Base-by-base conservation (phyloP, 176 grass and related monocot genomes). In the Rhipidocladum racemiflorum region DNA sequence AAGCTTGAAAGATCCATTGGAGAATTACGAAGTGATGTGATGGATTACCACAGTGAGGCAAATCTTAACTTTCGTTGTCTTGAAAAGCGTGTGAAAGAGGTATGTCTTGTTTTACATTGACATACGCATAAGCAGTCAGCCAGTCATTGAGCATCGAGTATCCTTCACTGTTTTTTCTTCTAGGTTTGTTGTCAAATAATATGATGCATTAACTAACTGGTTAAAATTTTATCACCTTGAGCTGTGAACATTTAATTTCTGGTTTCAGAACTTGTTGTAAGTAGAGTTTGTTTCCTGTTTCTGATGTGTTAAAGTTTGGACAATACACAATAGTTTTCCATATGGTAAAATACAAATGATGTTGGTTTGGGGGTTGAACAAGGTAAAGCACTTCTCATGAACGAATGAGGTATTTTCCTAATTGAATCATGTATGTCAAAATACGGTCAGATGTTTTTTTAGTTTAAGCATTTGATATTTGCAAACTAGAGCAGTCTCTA, bases 1-100 rank as follows among this genome's bases (percentile, higher is more conserved):
- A 99, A 99, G 73, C 80, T 99, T 42, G 96, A 95, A 59, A 88
- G 89, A 16, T 99, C 92, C 35, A 83, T 99, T 48, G 86, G 96
- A 67, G 92, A 99, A 83, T 65, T 95, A 42, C 87, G 87, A 72
- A 85, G 85, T 77, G 96, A 99, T 32, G 88, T 99, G 68, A 89
- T 90, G 84, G 89, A 88, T 72, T 86, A 94, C 45, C 96, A 99
- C 4, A 50, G 56, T 16, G 92, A 95, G 76, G 72, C 85, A 65
- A 94, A 88, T 88, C 1, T 70, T 6, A 99, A 93, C 76, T 95
- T 91, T 4, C 77, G 75, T 29, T 81, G 81, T 81, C 89, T 95
- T 21, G 93, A 95, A 65, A 95, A 95, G 85, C 73, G 95, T 59
- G 60, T 93, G 38, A 92, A 90, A 88, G 91, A 99, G 92, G 93